Base-by-base conservation (phyloP, 2,329 filamentous ascomycete species). In the Aspergillus versicolor region DNA sequence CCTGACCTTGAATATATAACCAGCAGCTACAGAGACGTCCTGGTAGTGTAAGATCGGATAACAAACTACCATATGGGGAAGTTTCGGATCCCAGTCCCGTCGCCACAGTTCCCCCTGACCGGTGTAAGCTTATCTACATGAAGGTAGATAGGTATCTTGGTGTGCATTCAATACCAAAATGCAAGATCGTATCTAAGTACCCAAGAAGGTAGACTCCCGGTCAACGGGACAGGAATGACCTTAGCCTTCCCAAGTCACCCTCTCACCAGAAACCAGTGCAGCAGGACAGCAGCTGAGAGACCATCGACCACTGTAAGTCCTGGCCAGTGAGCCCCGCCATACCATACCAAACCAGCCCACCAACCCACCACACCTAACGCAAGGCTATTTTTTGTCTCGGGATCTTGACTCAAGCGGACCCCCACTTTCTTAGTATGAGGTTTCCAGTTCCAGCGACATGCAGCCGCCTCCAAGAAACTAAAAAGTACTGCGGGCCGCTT, bases 391-490 rank as follows among this genome's bases (percentile, higher is more conserved):
- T 37, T 37, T 37, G 34, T n/a, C 34, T 37, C 34, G 12, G 12
- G 34, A 37, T 45, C 43, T 27, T 45, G 43, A 45, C 21, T 45
- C 43, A 27, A 45, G 8, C 43, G 22, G 9, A 48, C 48, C 59
- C 59, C 61, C 61, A 60, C 56, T 61, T 11, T 42, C 7, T 42
- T 42, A 42, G 40, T 21, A 17, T 6, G 19, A 42, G 56, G 50
- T 63, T 62, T 63, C 63, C 62, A 32, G 42, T 64, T 65, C 57
- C 47, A 59, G 63, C 63, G 62, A 59, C 58, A 57, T 65, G 62
- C 63, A 65, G 58, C 55, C 52, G 22, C 19, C 43, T 43, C 53
- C 48, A 61, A 51, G 53, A 37, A 24, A 42, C 27, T 47, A 53
- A 54, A 53, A 52, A 21, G 27, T 22, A 53, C 52, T 40, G 42